These are phyloP conservation scores for Fraxinus paxiana DNA, from an alignment of 305 asterid species.

Conservation along the genomic window DNA sequence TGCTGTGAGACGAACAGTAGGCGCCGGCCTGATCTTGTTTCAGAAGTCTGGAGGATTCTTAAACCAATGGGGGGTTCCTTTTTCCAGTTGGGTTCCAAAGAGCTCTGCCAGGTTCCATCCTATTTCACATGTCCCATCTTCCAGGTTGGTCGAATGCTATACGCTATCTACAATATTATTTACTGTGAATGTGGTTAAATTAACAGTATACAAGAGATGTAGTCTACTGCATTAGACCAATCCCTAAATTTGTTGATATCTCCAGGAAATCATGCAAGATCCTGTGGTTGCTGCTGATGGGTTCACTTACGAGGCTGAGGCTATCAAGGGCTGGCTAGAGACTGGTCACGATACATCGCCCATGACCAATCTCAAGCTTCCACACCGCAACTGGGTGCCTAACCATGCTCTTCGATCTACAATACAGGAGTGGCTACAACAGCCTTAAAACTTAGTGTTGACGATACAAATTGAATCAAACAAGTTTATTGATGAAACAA, in stretches of 20 bases:
- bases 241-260: neutral
- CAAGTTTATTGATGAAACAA: neutral
- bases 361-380: conserved; percentile 68
- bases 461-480: neutral
- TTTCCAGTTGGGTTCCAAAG: conserved; percentile 43
- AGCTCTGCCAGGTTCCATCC: conserved; percentile 46
- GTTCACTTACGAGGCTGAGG: conserved; percentile 82
- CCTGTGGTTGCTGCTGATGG: conserved; percentile 96
- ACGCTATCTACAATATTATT: neutral
- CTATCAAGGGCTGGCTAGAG: conserved; percentile 81
- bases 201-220: neutral
- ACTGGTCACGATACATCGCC: conserved; percentile 81
- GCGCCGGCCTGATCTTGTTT: conserved; percentile 74
- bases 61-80: conserved; percentile 69
- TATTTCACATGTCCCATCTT: conserved; percentile 87
- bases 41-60: conserved; percentile 79
- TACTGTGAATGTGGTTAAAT: neutral
- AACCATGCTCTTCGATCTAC: conserved; percentile 89
- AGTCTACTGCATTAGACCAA: neutral
- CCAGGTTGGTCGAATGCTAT: conserved; percentile 56
- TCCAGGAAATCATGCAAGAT: conserved; percentile 87
- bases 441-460: conserved; percentile 27
- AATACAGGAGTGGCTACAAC: conserved; percentile 80
- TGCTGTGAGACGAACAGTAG: conserved; percentile 53
- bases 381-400: conserved; percentile 55